Evolutionary conservation across 441 rosid genomes (phyloP).

Genomic region (Gossypium davidsonii): DNA sequence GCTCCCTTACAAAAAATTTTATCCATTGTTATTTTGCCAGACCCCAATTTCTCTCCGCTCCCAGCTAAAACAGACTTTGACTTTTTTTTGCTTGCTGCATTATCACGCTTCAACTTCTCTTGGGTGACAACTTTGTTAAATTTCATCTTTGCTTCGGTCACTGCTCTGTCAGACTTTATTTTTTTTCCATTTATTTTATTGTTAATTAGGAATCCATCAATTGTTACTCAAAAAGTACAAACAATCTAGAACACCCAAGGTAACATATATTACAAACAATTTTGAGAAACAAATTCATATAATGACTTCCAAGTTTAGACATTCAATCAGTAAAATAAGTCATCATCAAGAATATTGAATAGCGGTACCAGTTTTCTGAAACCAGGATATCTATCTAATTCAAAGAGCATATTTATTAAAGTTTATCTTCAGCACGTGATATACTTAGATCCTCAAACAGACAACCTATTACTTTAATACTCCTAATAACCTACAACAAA

Average conservation of each 20-base stretch:
- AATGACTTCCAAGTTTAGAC: neutral
- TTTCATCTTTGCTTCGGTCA: neutral
- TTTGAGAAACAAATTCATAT: neutral
- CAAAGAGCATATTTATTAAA: neutral
- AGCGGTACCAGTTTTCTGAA: neutral
- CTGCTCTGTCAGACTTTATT: neutral
- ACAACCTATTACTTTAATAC: neutral
- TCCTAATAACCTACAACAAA: neutral
- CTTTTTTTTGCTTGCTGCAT: neutral
- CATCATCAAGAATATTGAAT: neutral
- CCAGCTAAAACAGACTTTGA: neutral
- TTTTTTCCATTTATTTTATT: neutral
- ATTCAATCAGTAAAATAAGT: neutral
- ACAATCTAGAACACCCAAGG: neutral
- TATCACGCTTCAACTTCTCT: neutral
- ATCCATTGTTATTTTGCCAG: constrained; percentile 16
- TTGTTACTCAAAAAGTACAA: neutral
- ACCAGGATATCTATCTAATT: neutral
- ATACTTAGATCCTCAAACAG: neutral
- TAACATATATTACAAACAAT: neutral
- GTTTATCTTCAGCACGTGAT: neutral
- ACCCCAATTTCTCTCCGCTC: constrained; percentile 12
- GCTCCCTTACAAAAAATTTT: constrained; percentile 35
- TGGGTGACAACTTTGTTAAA: neutral
- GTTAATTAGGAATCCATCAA: neutral